A percentile compares a stretch with the other conserved stretches of the same genome.
phyloP scores from a whole-genome alignment of 306 rosid genomes.

The Cicer arietinum region DNA sequence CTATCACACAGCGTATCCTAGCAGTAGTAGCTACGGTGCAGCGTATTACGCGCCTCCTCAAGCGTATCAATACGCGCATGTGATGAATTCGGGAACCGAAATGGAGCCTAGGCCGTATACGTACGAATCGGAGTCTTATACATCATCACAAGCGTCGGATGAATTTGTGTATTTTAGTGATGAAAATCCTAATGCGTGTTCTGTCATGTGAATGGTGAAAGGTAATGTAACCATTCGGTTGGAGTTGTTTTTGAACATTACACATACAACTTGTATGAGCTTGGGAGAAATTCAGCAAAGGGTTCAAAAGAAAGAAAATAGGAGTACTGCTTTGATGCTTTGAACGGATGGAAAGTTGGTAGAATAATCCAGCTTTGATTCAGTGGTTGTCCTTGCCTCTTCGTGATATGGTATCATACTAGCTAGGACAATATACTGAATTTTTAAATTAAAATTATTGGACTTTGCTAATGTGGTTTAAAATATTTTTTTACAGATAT shows the following conservation, averaged over 20 bases:
- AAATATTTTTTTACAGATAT: too few relatives aligned
- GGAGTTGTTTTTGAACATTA: constrained; percentile 18
- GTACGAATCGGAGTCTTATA: constrained; percentile 44
- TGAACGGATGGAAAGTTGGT: constrained; percentile 35
- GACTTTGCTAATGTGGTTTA: too few relatives aligned
- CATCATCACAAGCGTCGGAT: constrained; percentile 52
- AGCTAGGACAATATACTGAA: neutral
- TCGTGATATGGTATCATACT: constrained; percentile 1
- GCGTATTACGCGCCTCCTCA: constrained; percentile 56
- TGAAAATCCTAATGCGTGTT: constrained; percentile 86
- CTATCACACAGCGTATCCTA: constrained; percentile 60
- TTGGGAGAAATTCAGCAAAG: constrained; percentile 41
- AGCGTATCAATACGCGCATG: constrained; percentile 50
- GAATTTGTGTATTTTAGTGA: constrained; percentile 79
- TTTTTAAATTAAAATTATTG: too few relatives aligned
- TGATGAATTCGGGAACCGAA: constrained; percentile 45
- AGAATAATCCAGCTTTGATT: constrained; percentile 25
- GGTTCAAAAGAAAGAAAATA: neutral
- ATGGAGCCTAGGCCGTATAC: constrained; percentile 40
- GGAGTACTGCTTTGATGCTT: constrained; percentile 8
- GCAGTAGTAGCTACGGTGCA: constrained; percentile 48
- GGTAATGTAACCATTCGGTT: constrained; percentile 6
- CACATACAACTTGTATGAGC: constrained; percentile 51
- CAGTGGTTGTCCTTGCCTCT: constrained; percentile 23
- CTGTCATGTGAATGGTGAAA: constrained; percentile 47